Evolutionary conservation across 2,329 filamentous ascomycete species (phyloP).

Genomic region (Fusarium euwallaceae): DNA sequence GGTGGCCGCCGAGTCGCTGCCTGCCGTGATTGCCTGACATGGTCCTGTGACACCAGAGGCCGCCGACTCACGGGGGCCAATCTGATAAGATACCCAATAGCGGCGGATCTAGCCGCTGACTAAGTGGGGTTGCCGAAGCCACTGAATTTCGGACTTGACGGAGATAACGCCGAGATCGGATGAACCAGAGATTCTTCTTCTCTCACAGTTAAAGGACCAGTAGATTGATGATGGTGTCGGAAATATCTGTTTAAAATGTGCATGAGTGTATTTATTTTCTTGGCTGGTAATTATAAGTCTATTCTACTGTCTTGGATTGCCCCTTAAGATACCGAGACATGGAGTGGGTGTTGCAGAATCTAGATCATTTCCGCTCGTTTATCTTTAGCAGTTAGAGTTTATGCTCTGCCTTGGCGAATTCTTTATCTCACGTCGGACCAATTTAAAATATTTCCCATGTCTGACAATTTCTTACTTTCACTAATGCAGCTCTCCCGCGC

Average conservation of each 20-base stretch:
- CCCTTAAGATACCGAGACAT: background rate
- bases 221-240: background rate
- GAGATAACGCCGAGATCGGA: slow-evolving; percentile 6
- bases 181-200: background rate
- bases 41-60: slow-evolving; percentile 33
- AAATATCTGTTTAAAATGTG: background rate
- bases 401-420: background rate
- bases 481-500: background rate
- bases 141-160: background rate
- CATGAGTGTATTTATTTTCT: fast-evolving
- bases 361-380: background rate
- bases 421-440: background rate
- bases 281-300: no score
- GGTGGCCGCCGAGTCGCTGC: background rate
- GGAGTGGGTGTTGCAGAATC: background rate
- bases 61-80: slow-evolving; percentile 13
- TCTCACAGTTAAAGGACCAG: no score
- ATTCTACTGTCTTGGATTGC: background rate
- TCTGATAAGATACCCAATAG: slow-evolving; percentile 48
- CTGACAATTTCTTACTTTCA: background rate
- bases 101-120: slow-evolving; percentile 41
- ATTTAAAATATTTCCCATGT: background rate
- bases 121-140: slow-evolving; percentile 18
- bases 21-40: slow-evolving; percentile 12
- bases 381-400: background rate